A percentile compares a stretch with the other conserved stretches of the same genome.
These are phyloP conservation scores for Neocatenulostroma microsporum DNA, from an alignment of 2,329 filamentous ascomycete species.

Conservation along the genomic window DNA sequence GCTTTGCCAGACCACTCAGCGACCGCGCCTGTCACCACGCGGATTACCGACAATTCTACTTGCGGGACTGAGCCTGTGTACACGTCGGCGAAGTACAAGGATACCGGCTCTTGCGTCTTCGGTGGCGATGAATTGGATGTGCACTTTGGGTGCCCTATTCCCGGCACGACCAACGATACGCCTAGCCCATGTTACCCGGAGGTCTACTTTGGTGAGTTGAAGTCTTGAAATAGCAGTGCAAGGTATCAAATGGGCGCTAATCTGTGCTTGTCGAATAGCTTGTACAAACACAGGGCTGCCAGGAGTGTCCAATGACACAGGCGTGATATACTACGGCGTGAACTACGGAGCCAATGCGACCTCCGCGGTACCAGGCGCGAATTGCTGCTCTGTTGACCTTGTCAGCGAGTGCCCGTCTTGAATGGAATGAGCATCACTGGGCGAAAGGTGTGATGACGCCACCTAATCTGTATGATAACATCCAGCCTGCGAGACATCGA, in stretches of 20 bases:
- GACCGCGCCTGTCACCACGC: slow-evolving; percentile 2
- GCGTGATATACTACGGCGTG: slow-evolving; percentile 3
- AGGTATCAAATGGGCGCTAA: too few species aligned
- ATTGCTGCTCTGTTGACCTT: slow-evolving; percentile 2
- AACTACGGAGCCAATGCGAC: too few species aligned
- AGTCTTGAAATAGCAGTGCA: too few species aligned
- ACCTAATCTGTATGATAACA: too few species aligned
- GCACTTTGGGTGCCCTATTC: slow-evolving; percentile 1
- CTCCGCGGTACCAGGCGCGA: not conserved
- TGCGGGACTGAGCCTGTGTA: slow-evolving; percentile 3
- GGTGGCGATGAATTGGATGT: slow-evolving; percentile 1
- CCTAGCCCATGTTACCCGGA: not conserved
- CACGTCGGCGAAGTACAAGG: not conserved
- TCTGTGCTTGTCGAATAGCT: not conserved
- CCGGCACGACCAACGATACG: slow-evolving; percentile 1
- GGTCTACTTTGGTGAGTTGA: slow-evolving; percentile 3
- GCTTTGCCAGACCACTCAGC: not conserved
- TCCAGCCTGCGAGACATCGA: too few species aligned
- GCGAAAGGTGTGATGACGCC: too few species aligned
- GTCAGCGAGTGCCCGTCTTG: slow-evolving; percentile 5
- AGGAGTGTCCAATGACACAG: not conserved
- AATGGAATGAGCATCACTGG: too few species aligned
- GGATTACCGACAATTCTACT: too few species aligned
- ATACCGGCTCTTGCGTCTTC: slow-evolving; percentile 1
- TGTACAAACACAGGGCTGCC: slow-evolving; percentile 2